Base-by-base conservation (phyloP, 352 stramenopile species). In the Phytophthora fragariaefolia region DNA sequence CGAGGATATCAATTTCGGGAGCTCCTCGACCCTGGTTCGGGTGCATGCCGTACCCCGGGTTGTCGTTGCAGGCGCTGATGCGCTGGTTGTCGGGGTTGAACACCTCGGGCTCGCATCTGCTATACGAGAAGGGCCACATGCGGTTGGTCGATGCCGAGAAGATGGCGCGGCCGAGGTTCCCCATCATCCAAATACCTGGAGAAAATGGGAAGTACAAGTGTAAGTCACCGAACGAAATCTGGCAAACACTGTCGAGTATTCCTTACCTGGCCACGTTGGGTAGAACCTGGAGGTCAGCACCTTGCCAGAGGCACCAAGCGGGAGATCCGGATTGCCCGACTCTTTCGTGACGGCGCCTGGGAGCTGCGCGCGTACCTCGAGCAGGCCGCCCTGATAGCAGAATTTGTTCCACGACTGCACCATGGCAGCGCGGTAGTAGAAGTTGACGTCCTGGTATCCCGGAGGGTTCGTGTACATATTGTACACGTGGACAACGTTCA, bases 161-260 rank as follows among this genome's bases (percentile, higher is more conserved):
- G 12, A 98, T 98, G 0, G 96, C 95, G 38, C 97, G 74, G 6
- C 94, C 96, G 6, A 99, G 74, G 83, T 99, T 98, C 6, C 97
- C 97, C 49, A 99, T 73, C 63, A 99, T 82, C 97, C 97, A 99
- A 56, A 99, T 92, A 13, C 96, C 96, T n/a, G n/a, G n/a, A n/a
- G n/a, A n/a, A n/a, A n/a, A n/a, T n/a, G n/a, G n/a, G n/a, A n/a
- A n/a, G n/a, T n/a, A n/a, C n/a, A n/a, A n/a, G n/a, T n/a, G n/a
- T n/a, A n/a, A n/a, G n/a, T n/a, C n/a, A n/a, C n/a, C n/a, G n/a
- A n/a, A n/a, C n/a, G n/a, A n/a, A n/a, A n/a, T n/a, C n/a, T n/a
- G n/a, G n/a, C n/a, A n/a, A n/a, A n/a, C n/a, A n/a, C n/a, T n/a
- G n/a, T n/a, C n/a, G n/a, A n/a, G n/a, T n/a, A n/a, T n/a, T n/a